phyloP scores from a whole-genome alignment of 176 grass and related monocot genomes.

The Melocanna baccifera region DNA sequence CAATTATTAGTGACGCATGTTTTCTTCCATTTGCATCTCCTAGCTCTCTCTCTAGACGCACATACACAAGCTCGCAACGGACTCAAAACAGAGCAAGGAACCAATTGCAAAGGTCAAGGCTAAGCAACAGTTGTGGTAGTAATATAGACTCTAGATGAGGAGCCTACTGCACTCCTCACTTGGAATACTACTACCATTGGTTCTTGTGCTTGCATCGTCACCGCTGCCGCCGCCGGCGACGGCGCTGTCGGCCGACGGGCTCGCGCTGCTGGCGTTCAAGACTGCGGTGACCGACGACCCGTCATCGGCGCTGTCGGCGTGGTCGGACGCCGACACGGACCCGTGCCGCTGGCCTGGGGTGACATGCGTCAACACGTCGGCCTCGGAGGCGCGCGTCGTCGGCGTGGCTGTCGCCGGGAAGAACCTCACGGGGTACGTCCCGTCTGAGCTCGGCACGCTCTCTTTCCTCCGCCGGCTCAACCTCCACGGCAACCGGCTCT shows the following conservation, averaged over 20 bases:
- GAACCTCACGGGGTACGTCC: conserved; percentile 65
- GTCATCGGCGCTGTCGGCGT: conserved; percentile 40
- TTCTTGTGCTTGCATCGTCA: conserved; percentile 11
- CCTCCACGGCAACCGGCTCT: conserved; percentile 68
- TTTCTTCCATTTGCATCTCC: neutral
- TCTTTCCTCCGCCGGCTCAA: conserved; percentile 70
- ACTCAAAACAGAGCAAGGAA: neutral
- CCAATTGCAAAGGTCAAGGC: neutral
- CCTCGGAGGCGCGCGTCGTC: conserved; percentile 48
- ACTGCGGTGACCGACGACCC: conserved; percentile 73
- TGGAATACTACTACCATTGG: neutral
- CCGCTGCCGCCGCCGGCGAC: neutral
- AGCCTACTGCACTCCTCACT: neutral
- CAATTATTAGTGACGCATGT: neutral
- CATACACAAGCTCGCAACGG: neutral
- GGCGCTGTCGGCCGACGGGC: conserved; percentile 63
- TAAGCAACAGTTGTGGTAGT: no score
- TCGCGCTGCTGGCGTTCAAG: conserved; percentile 69
- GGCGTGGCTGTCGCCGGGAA: conserved; percentile 59
- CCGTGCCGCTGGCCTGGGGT: conserved; percentile 66
- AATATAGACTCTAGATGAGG: conserved; percentile 24
- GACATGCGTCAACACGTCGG: conserved; percentile 60
- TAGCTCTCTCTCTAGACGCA: neutral
- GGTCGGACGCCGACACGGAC: conserved; percentile 48
- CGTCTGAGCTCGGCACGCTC: conserved; percentile 56